Base-by-base conservation (phyloP, 768 basidiomycete genomes). In the Xanthoconium purpureum region DNA sequence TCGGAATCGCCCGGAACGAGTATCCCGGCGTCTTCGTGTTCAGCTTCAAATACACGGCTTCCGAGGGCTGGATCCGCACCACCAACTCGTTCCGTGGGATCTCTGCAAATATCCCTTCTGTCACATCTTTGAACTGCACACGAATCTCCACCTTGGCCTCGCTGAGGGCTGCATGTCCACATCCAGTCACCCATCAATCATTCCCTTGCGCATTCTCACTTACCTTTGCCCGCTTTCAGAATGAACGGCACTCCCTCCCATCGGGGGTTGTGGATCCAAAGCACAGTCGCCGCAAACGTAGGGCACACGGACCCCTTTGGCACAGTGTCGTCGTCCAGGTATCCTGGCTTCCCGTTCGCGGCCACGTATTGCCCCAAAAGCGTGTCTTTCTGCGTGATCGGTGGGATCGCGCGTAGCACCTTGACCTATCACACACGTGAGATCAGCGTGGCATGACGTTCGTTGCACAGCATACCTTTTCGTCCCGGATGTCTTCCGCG, bases 161-260 rank as follows among this genome's bases (percentile, higher is more conserved):
- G 77, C 98, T 97, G 57, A 99, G 77, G 6, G 96, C 95, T 96
- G 57, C 66, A 6, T 46, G 24, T 37, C 44, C 40, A 54, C 33
- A 29, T 42, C 46, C 29, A 43, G 59, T 62, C 52, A 52, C 47
- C 52, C 58, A 57, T 58, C 45, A 56, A 52, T 35, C 43, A 50
- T 55, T 50, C 53, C 56, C 54, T 30, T 33, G 47, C 28, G 49
- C 46, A 15, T n/a, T 17, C 37, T 10, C 54, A 70, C 80, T 56
- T 63, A 90, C 94, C 95, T 82, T 99, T 99, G 50, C 96, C 96
- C 24, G 96, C 97, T 76, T 95, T 98, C 63, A 99, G 80, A 67
- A 98, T 94, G 77, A 98, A 99, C 0, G 96, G 97, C 6, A 99
- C 96, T 55, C 96, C 96, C 72, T 98, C 96, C 96, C 96, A 99